A percentile compares a stretch with the other conserved stretches of the same genome.
These are phyloP conservation scores for Termitomyces sp. DNA, from an alignment of 768 basidiomycete genomes.

Conservation along the genomic window DNA sequence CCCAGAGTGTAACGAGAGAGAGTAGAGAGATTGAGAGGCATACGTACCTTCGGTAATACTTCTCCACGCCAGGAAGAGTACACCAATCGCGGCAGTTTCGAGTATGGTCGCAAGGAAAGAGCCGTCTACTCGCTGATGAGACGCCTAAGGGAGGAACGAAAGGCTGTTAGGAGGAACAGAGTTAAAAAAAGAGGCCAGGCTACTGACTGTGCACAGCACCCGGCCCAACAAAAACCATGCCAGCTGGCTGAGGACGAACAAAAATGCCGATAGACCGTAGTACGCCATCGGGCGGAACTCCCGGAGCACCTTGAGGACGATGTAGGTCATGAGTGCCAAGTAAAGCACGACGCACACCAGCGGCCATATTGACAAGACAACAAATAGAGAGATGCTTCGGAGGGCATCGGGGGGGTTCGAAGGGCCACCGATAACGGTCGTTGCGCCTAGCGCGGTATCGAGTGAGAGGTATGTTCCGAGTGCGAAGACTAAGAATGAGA, in stretches of 20 bases:
- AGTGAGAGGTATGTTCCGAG: slow-evolving; percentile 81
- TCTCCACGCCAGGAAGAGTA: slow-evolving; percentile 78
- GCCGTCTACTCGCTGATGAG: slow-evolving; percentile 74
- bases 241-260: slow-evolving; percentile 80
- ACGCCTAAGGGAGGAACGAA: slow-evolving; percentile 35
- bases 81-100: slow-evolving; percentile 69
- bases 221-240: slow-evolving; percentile 79
- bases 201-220: slow-evolving; percentile 63
- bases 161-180: too few relatives aligned
- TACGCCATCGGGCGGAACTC: slow-evolving; percentile 80
- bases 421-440: slow-evolving; percentile 50
- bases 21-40: background rate
- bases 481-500: slow-evolving; percentile 58
- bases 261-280: slow-evolving; percentile 66
- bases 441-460: slow-evolving; percentile 72
- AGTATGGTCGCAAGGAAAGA: slow-evolving; percentile 83
- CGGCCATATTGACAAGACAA: slow-evolving; percentile 79
- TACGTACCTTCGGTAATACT: slow-evolving; percentile 83
- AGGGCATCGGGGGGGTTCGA: slow-evolving; percentile 54
- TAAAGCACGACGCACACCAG: slow-evolving; percentile 49
- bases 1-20: background rate
- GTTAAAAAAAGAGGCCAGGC: too few relatives aligned
- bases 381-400: slow-evolving; percentile 72
- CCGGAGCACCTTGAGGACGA: slow-evolving; percentile 71
- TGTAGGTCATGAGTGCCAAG: slow-evolving; percentile 72